These are phyloP conservation scores for Hypericum androsaemum DNA, from an alignment of 345 rosid species.

Conservation along the genomic window DNA sequence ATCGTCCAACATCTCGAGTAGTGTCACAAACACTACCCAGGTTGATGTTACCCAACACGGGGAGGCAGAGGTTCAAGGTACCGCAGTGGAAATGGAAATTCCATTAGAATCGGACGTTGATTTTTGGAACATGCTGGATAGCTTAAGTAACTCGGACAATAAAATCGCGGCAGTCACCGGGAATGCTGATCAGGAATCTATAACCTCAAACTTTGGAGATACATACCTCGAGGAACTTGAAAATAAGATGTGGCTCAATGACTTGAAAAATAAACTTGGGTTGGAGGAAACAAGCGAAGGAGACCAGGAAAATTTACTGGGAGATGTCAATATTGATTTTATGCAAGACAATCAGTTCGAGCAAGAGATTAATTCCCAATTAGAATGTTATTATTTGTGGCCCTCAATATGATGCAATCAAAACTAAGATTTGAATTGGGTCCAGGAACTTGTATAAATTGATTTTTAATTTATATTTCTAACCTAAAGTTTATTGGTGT, in stretches of 20 bases:
- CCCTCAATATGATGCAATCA: no score
- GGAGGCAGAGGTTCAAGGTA: neutral
- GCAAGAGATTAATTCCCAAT: no score
- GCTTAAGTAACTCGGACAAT: constrained; percentile 23
- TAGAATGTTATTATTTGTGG: no score
- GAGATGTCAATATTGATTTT: no score
- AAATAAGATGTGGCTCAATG: constrained; percentile 41
- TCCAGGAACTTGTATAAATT: no score
- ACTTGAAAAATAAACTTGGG: constrained; percentile 60
- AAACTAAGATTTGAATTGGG: no score
- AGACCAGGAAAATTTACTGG: neutral
- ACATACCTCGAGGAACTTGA: constrained; percentile 19
- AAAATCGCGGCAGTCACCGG: constrained; percentile 11
- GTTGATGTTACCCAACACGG: constrained; percentile 9
- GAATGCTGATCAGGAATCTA: constrained; percentile 6
- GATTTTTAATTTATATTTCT: no score
- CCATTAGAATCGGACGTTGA: constrained; percentile 52
- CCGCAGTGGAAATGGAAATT: constrained; percentile 47
- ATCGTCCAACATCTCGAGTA: constrained; percentile 17
- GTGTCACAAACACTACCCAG: constrained; percentile 12
- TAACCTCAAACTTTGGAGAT: constrained; percentile 16
- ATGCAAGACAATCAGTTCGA: no score
- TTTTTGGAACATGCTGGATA: constrained; percentile 63
- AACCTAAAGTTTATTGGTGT: no score
- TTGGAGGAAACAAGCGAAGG: constrained; percentile 15